Base-by-base conservation (phyloP, 2,329 filamentous ascomycete species). In the Mycogone perniciosa region DNA sequence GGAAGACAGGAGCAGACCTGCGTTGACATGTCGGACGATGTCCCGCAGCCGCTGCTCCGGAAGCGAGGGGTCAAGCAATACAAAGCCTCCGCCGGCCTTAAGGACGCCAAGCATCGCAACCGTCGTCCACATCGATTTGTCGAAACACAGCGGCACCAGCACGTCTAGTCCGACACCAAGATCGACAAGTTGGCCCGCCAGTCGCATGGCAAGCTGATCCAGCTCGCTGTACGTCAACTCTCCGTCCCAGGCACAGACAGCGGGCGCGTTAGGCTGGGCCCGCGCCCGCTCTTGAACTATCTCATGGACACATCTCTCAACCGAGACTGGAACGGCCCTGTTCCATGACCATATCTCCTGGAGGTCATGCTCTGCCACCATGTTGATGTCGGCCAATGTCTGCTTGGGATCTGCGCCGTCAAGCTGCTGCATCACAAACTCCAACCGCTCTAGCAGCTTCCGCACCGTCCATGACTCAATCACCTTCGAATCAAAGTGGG, bases 121-220 rank as follows among this genome's bases (percentile, higher is more conserved):
- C 5, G 52, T 40, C 5, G 52, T 46, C 53, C 51, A 55, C 9
- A 40, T 40, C 5, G 53, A 57, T 31, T 59, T 59, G 8, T 54
- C 48, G 10, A 59, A 57, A 10, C 39, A 51, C n/a, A 57, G n/a
- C 2, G 50, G 51, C 6, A 59, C 48, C 7, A 52, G 26, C 10
- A 20, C 48, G 31, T 63, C 64, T 5, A 57, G 57, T 3, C 52
- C 39, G 29, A 70, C 56, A 11, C 62, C 61, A 8, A 40, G 20
- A 26, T 26, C n/a, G 2, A 31, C n/a, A 3, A 52, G 39, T 20
- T 52, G 40, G 5, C 20, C 10, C 11, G 45, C 45, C 10, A 54
- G 41, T 7, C 37, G 9, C 13, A 34, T 49, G 10, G 53, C 41
- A 3, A 48, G 43, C 7, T 31, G 27, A 26, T 57, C 54, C 5